Percentiles rank a stretch among this genome's conserved stretches.
These are phyloP conservation scores for Gamsiella multidivaricata DNA, from an alignment of 192 early-diverging fungal species.

Conservation along the genomic window DNA sequence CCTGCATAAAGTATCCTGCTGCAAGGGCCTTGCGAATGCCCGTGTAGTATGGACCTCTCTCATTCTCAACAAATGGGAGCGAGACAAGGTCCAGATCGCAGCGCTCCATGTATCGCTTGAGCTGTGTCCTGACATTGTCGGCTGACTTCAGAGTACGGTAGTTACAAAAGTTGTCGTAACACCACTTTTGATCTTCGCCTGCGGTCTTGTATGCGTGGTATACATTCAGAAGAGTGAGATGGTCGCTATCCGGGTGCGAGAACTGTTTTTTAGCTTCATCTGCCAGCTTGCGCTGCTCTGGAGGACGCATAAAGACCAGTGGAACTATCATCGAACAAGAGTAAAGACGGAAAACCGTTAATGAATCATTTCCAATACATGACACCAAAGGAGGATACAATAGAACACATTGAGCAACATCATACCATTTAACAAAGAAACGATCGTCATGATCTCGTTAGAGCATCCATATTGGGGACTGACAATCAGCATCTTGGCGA, in stretches of 20 bases:
- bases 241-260: conserved; percentile 95
- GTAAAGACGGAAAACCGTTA: no score
- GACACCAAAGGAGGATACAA: no score
- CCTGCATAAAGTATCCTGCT: conserved; percentile 99
- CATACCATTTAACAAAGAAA: conserved; percentile 86
- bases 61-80: conserved; percentile 74
- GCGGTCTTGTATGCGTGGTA: conserved; percentile 88
- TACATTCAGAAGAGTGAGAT: conserved; percentile 96
- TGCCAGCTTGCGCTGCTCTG: conserved; percentile 86
- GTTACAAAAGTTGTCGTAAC: conserved; percentile 94
- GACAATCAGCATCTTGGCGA: conserved; percentile 91
- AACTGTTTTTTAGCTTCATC: conserved; percentile 94
- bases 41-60: conserved; percentile 77
- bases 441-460: conserved; percentile 94
- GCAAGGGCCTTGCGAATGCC: conserved; percentile 92
- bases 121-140: conserved; percentile 91
- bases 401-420: neutral
- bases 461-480: conserved; percentile 89
- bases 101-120: conserved; percentile 85
- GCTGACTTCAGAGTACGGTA: conserved; percentile 89
- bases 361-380: no score
- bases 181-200: conserved; percentile 85
- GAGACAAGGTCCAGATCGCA: conserved; percentile 75
- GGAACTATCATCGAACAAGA: conserved; percentile 67
- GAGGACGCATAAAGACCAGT: conserved; percentile 91